Conservation (phyloP, 75 land plant genomes). For the Pinus tabuliformis region DNA sequence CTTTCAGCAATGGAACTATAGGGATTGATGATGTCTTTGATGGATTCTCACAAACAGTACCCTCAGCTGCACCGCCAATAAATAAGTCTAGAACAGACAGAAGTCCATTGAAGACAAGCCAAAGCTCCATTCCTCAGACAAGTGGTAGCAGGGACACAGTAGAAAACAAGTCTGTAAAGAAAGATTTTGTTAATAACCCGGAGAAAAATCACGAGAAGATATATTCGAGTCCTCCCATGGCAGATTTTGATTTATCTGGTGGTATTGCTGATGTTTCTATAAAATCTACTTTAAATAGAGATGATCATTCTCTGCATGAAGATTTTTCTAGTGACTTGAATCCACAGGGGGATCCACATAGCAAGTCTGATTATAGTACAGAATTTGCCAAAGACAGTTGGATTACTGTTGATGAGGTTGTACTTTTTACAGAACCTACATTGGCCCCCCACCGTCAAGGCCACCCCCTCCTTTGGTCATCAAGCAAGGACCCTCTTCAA, state of each 20-base stretch:
- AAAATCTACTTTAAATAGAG: conserved; percentile 13
- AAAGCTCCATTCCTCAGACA: conserved; percentile 14
- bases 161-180: conserved; percentile 20
- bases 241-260: conserved; percentile 37
- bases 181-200: conserved; percentile 14
- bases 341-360: conserved; percentile 17
- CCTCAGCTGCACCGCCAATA: conserved; percentile 21
- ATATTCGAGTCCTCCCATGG: neutral
- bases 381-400: conserved; percentile 58
- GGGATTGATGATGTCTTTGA: conserved; percentile 58
- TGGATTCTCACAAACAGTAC: conserved; percentile 29
- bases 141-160: conserved; percentile 18
- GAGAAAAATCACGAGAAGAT: conserved; percentile 16
- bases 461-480: conserved; percentile 64
- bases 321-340: conserved; percentile 17
- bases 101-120: conserved; percentile 17
- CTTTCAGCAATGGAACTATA: conserved; percentile 24
- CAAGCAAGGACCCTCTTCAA: conserved; percentile 28
- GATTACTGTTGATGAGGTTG: conserved; percentile 85
- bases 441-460: conserved; percentile 89
- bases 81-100: conserved; percentile 28
- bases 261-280: conserved; percentile 20
- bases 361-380: conserved; percentile 20
- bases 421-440: conserved; percentile 85
- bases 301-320: conserved; percentile 12